Percentiles rank a stretch among this genome's conserved stretches.
Evolutionary conservation across 1,139 yeast species (phyloP).

Genomic region (Debaryomyces psychrophilus): DNA sequence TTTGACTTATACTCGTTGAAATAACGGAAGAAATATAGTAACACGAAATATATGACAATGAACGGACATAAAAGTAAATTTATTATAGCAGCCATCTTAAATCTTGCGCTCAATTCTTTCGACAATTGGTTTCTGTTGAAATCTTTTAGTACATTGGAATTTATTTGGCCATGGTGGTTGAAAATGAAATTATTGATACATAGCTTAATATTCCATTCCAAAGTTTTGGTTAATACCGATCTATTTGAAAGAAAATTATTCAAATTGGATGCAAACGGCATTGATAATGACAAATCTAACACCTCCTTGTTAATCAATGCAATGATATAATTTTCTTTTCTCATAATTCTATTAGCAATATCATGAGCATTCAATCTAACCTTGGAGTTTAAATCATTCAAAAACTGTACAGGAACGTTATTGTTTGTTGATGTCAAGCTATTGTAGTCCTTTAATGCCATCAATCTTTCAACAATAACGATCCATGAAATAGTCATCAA

Average conservation of each 20-base stretch:
- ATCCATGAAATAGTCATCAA: conserved; percentile 95
- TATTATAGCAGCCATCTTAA: conserved; percentile 83
- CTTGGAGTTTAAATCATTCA: conserved; percentile 66
- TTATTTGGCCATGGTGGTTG: conserved; percentile 82
- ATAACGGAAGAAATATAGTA: conserved; percentile 84
- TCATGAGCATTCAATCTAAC: conserved; percentile 87
- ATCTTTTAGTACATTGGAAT: conserved; percentile 71
- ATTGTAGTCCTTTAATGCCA: conserved; percentile 77
- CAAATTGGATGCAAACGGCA: conserved; percentile 47
- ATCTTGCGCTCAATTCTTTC: conserved; percentile 73
- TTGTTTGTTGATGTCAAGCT: conserved; percentile 60
- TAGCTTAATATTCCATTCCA: conserved; percentile 91
- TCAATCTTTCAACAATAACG: conserved; percentile 75
- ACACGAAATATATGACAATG: conserved; percentile 76
- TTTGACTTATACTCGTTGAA: conserved; percentile 91
- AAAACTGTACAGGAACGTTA: conserved; percentile 26
- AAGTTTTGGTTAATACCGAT: conserved; percentile 71
- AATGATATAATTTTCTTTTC: conserved; percentile 90
- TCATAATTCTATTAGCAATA: conserved; percentile 93
- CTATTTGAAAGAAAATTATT: conserved; percentile 25
- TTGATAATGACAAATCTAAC: conserved; percentile 55
- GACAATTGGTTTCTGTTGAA: conserved; percentile 68
- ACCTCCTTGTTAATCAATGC: conserved; percentile 83
- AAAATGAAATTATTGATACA: conserved; percentile 88
- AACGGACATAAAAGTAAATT: conserved; percentile 85